Conservation (phyloP, 306 rosid species). For the Quercus suber region DNA sequence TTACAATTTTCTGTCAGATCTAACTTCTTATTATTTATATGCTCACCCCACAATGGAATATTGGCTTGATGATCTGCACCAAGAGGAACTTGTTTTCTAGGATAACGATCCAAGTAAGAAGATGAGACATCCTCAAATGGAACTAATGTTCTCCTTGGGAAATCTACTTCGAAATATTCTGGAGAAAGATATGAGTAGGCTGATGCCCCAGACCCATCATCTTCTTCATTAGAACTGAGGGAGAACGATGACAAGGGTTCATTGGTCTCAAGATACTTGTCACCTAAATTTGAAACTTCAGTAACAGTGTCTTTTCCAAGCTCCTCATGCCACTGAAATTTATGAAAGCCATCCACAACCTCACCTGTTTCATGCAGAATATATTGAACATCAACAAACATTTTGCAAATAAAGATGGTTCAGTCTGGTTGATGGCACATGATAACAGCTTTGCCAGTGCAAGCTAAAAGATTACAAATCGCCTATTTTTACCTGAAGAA, state of each 20-base stretch:
- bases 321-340: constrained; percentile 44
- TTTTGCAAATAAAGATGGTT: neutral
- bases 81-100: constrained; percentile 43
- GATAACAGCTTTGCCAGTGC: neutral
- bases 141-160: constrained; percentile 27
- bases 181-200: constrained; percentile 27
- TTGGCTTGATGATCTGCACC: constrained; percentile 53
- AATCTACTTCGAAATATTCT: constrained; percentile 31
- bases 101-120: constrained; percentile 21
- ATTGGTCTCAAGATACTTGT: constrained; percentile 17
- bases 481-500: constrained; percentile 34
- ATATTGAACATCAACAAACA: constrained; percentile 7
- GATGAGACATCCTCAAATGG: constrained; percentile 33
- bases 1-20: constrained; percentile 16
- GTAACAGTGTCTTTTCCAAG: constrained; percentile 22
- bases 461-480: neutral
- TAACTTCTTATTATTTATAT: neutral
- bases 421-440: neutral
- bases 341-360: constrained; percentile 30
- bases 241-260: constrained; percentile 18
- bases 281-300: constrained; percentile 18
- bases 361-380: constrained; percentile 26
- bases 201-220: constrained; percentile 26
- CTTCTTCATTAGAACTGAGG: constrained; percentile 39
- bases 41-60: constrained; percentile 43